Evolutionary conservation across 352 stramenopile species (phyloP).

Genomic region (Globisporangium paddicum): DNA sequence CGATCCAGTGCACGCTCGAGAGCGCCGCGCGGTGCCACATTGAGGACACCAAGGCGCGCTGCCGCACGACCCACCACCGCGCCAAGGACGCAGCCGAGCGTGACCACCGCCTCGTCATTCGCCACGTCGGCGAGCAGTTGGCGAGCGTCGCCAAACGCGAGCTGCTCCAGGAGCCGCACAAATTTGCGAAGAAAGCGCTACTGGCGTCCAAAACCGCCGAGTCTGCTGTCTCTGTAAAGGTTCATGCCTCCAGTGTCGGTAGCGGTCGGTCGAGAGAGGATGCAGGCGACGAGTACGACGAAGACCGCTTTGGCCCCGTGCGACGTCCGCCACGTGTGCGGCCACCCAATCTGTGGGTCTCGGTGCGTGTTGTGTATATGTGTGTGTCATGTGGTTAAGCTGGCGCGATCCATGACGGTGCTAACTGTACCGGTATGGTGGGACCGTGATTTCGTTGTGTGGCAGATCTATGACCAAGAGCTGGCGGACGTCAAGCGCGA

Average conservation of each 20-base stretch:
- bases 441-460: neutral
- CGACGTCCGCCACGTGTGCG: conserved; percentile 39
- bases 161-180: conserved; percentile 13
- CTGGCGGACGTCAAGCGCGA: conserved; percentile 47
- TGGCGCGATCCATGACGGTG: no score
- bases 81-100: conserved; percentile 11
- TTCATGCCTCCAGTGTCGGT: neutral
- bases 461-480: conserved; percentile 66
- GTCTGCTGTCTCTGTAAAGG: neutral
- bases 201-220: neutral
- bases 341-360: conserved; percentile 52
- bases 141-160: conserved; percentile 37
- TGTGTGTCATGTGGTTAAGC: neutral
- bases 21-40: conserved; percentile 20
- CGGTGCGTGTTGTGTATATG: conserved; percentile 19
- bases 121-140: conserved; percentile 58
- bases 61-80: conserved; percentile 15
- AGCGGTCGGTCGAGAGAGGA: neutral
- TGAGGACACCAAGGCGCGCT: conserved; percentile 30
- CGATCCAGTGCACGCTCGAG: conserved; percentile 31
- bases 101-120: conserved; percentile 46
- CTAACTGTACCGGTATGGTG: no score
- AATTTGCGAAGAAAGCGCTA: conserved; percentile 1
- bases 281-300: conserved; percentile 44
- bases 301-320: conserved; percentile 48